Evolutionary conservation across 2,329 filamentous ascomycete species (phyloP), one percentile per base, ranked within the genome.

Genomic region (Furcasterigmium sp.): DNA sequence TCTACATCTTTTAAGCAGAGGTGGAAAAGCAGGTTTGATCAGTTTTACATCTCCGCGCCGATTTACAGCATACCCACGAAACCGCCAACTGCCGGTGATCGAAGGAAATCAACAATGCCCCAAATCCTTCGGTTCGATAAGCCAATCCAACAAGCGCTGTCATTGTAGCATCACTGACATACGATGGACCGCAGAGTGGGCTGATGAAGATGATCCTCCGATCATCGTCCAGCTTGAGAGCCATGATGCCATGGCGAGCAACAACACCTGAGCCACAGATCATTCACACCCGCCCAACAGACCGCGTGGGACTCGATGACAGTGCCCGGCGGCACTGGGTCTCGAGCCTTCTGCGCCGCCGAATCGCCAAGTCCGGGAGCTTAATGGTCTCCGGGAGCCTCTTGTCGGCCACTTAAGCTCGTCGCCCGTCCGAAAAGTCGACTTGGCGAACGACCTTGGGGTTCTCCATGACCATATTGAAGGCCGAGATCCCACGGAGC

Each of bases 401-500:
- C 14, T 17, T 42, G 10, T 25, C 21, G 25, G 40, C 40, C 30
- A 42, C 19, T 5, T 28, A 19, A 42, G 40, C 8, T 42, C 40
- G 40, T 10, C 40, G 17, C 21, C 40, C 40, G 40, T 42, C 40
- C 40, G 29, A 42, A 19, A 36, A 42, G 40, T 42, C 40, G 18
- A 42, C 40, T 30, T 42, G 40, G 9, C 40, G 40, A 26, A 42
- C 17, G 8, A 42, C 30, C 29, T 42, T 42, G 15, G 18, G 18
- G 25, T 41, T 41, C 28, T 41, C 39, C 39, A 41, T 41, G n/a
- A n/a, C n/a, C n/a, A n/a, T n/a, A 30, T 42, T 30, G 19, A 42
- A 18, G 5, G 30, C 40, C 20, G 40, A 17, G 8, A 36, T 26
- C 23, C 18, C 40, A 42, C 40, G 40, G 40, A 42, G 40, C 20